Evolutionary conservation across 345 rosid genomes (phyloP).

Genomic region (Cardamine occulta): DNA sequence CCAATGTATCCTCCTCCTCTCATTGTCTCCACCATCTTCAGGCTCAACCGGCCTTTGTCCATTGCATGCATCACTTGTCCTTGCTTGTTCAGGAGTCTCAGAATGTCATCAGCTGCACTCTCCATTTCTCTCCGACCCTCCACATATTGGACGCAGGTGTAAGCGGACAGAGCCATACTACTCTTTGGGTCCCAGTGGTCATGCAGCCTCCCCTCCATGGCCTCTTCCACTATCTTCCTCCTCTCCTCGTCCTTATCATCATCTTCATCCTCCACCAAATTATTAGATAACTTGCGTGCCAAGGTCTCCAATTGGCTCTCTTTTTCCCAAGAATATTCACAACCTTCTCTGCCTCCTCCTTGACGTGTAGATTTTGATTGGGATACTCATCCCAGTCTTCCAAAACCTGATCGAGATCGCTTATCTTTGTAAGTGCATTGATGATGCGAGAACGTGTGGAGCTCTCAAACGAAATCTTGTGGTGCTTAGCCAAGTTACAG

Average conservation of each 20-base stretch:
- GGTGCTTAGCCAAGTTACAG: constrained; percentile 49
- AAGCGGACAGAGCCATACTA: constrained; percentile 41
- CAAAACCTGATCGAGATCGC: constrained; percentile 51
- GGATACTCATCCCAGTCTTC: constrained; percentile 54
- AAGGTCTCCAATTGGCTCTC: constrained; percentile 38
- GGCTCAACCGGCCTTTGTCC: constrained; percentile 29
- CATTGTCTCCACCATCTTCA: constrained; percentile 39
- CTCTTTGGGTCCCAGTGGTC: constrained; percentile 40
- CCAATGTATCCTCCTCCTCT: constrained; percentile 36
- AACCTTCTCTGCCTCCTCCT: constrained; percentile 57
- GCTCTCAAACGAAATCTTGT: constrained; percentile 37
- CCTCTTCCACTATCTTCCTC: constrained; percentile 46
- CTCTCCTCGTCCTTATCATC: constrained; percentile 44
- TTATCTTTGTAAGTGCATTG: constrained; percentile 46
- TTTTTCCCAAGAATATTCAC: constrained; percentile 43
- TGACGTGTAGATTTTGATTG: constrained; percentile 31
- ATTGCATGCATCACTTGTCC: constrained; percentile 18
- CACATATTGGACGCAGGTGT: constrained; percentile 45
- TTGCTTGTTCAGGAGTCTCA: constrained; percentile 27
- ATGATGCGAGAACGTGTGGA: constrained; percentile 45
- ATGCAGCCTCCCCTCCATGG: constrained; percentile 35
- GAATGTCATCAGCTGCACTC: constrained; percentile 28
- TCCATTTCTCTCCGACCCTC: constrained; percentile 41
- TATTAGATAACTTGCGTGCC: constrained; percentile 41
- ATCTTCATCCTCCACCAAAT: constrained; percentile 33